Percentiles rank a stretch among this genome's conserved stretches.
phyloP scores from a whole-genome alignment of 1,139 yeast species.

The Saccharomyces hybrid region DNA sequence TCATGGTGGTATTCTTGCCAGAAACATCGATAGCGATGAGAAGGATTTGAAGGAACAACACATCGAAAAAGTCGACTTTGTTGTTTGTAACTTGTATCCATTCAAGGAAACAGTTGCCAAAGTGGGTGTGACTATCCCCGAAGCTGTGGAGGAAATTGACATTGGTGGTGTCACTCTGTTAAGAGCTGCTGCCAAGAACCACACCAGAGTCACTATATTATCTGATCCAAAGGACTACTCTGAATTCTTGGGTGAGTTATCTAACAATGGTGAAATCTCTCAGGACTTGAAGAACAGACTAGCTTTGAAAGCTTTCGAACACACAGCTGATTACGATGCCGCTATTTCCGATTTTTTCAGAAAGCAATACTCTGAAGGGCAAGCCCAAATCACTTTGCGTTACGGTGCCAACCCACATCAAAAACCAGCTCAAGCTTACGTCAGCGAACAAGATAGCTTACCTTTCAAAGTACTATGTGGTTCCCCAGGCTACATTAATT shows the following conservation, averaged over 20 bases:
- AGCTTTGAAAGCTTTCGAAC: constrained; percentile 96
- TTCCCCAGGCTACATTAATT: constrained; percentile 94
- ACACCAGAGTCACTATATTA: constrained; percentile 86
- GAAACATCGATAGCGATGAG: constrained; percentile 86
- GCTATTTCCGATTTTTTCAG: constrained; percentile 95
- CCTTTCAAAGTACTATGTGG: constrained; percentile 93
- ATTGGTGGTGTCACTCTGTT: constrained; percentile 96
- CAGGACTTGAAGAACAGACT: constrained; percentile 67
- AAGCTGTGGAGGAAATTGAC: constrained; percentile 97
- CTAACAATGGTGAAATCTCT: constrained; percentile 59
- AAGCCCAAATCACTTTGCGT: constrained; percentile 84
- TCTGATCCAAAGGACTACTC: constrained; percentile 93
- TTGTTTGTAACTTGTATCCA: constrained; percentile 95
- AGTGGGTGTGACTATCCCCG: constrained; percentile 89
- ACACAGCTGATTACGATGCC: constrained; percentile 94
- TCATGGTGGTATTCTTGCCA: constrained; percentile 95
- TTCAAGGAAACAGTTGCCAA: constrained; percentile 95
- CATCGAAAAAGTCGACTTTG: constrained; percentile 91
- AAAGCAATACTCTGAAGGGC: constrained; percentile 88
- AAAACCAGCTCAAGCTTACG: constrained; percentile 96
- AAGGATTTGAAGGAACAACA: constrained; percentile 78
- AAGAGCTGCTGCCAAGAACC: constrained; percentile 98
- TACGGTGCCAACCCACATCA: constrained; percentile 99
- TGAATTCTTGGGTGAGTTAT: constrained; percentile 70
- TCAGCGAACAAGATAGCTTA: constrained; percentile 65